These are phyloP conservation scores for Quercus alba DNA, from an alignment of 306 rosid genomes.

Conservation along the genomic window DNA sequence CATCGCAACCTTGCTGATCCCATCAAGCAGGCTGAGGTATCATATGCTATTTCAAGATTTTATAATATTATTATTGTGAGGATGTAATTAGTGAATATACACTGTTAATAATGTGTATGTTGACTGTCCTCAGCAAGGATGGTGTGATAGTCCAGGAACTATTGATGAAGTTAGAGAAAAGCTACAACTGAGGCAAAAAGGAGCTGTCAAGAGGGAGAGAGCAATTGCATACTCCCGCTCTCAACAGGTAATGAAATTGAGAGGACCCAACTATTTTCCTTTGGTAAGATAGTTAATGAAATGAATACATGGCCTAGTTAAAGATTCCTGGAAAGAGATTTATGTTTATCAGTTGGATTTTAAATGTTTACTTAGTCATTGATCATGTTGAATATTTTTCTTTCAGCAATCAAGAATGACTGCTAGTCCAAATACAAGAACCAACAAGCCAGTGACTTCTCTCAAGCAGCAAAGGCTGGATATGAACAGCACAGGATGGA, in stretches of 20 bases:
- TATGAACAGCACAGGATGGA: constrained; percentile 36
- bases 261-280: constrained; percentile 1
- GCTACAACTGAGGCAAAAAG: constrained; percentile 70
- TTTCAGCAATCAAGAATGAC: constrained; percentile 49
- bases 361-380: background rate
- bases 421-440: constrained; percentile 58
- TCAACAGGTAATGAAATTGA: constrained; percentile 51
- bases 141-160: constrained; percentile 79
- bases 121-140: constrained; percentile 53
- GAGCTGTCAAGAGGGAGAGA: constrained; percentile 67
- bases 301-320: background rate
- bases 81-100: background rate
- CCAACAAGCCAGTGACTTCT: constrained; percentile 31
- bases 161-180: constrained; percentile 58
- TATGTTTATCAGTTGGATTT: background rate
- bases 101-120: constrained; percentile 9
- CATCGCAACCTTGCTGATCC: constrained; percentile 42
- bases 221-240: constrained; percentile 57
- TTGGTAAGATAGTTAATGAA: constrained; percentile 1
- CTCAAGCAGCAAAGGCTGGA: constrained; percentile 37
- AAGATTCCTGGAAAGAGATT: background rate
- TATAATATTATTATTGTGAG: background rate
- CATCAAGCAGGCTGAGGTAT: constrained; percentile 68
- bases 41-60: constrained; percentile 2
- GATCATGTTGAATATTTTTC: background rate